Evolutionary conservation across 179 eudicot species (phyloP), one percentile per base, ranked within the genome.

Genomic region (Silene noctiflora): DNA sequence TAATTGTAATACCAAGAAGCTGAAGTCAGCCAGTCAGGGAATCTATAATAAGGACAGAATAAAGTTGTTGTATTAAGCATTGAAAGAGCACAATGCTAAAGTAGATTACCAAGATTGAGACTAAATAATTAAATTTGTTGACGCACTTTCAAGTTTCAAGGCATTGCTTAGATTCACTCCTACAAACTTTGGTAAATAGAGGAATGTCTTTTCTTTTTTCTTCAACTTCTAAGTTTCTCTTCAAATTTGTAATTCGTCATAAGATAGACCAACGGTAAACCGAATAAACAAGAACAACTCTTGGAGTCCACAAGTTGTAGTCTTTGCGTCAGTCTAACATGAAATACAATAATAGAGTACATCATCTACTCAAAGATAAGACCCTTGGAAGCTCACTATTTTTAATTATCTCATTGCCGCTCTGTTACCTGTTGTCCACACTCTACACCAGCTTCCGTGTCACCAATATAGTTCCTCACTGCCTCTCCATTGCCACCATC

Each of bases 161-260:
- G 65, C 59, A 68, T 39, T 58, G 67, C 66, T 35, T 56, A 55
- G 66, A 55, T 67, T 33, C 48, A 63, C 66, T 65, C 42, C 72
- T 78, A 60, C 48, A 48, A 62, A 31, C 71, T 29, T 51, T 48
- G 13, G 9, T 44, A 74, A 69, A 39, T 67, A 20, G 51, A 46
- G 62, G 82, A 74, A 74, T 74, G 77, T 39, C 46, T 6, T 39
- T 39, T 39, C 11, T 74, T 75, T 78, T 27, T 67, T 73, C 68
- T 78, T 74, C 48, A 71, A 59, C 0, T 39, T 72, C 68, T 62
- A 17, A 55, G 12, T 35, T 67, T 3, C 10, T 35, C 31, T 56
- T 67, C 13, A 67, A 27, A 27, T 27, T 27, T 27, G 2, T 27
- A 27, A 27, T 27, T 27, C 29, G 29, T 27, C 29, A 27, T 27